phyloP scores from a whole-genome alignment of 2,329 filamentous ascomycete species.

The Neopestalotiopsis sp. region DNA sequence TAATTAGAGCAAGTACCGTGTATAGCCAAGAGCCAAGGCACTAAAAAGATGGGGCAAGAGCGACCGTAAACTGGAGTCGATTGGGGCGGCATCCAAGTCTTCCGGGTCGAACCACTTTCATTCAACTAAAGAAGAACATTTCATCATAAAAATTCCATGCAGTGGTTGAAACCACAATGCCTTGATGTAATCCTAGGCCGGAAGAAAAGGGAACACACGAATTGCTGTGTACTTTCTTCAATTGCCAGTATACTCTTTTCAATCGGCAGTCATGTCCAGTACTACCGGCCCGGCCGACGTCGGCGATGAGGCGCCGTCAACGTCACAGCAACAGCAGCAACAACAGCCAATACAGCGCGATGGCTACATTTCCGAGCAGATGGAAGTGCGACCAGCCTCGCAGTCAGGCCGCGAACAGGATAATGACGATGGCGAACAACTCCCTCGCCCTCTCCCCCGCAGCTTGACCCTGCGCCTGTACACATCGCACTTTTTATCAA shows the following conservation, averaged over 20 bases:
- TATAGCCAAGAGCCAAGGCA: not conserved
- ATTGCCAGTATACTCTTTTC: not conserved
- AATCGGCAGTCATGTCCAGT: not conserved
- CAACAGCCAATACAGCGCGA: not conserved
- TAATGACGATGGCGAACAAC: not conserved
- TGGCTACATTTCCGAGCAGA: not conserved
- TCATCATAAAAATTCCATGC: no score
- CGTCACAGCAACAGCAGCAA: not conserved
- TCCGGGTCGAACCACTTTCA: not conserved
- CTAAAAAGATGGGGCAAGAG: not conserved
- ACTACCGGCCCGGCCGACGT: not conserved
- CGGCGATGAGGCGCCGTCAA: not conserved
- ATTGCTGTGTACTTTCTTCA: no score
- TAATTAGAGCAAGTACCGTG: not conserved
- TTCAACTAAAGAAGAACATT: not conserved
- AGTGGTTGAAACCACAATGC: not conserved
- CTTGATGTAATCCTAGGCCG: not conserved
- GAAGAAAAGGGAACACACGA: not conserved
- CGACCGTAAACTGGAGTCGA: not conserved
- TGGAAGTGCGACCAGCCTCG: not conserved
- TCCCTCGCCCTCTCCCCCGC: not conserved
- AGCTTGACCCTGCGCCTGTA: conserved; percentile 48
- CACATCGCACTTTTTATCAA: conserved; percentile 65
- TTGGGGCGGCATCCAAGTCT: not conserved
- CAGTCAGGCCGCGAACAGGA: not conserved